Conservation (phyloP, 352 stramenopile genomes). For the Aphanomyces invadans region DNA sequence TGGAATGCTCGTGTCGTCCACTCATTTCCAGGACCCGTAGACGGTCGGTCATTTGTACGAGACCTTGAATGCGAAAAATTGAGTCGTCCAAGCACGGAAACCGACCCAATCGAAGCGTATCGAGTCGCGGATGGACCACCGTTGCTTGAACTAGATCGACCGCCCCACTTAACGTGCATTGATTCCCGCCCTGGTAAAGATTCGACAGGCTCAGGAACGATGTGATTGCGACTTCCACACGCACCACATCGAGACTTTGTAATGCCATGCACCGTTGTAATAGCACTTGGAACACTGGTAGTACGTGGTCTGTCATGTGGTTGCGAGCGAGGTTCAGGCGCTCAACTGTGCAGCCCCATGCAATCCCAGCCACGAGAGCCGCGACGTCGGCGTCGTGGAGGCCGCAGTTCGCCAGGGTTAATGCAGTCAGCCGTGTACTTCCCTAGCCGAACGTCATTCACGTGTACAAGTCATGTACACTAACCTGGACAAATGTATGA, state of each 20-base stretch:
- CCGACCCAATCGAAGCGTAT: background rate
- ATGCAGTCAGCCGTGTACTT: background rate
- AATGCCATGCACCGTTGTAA: background rate
- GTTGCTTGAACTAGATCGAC: background rate
- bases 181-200: conserved; percentile 5
- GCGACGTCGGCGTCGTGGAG: background rate
- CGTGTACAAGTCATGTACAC: background rate
- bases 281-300: conserved; percentile 6
- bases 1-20: conserved; percentile 6
- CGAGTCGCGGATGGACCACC: background rate
- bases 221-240: no score
- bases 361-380: conserved; percentile 8
- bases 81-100: background rate
- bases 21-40: background rate
- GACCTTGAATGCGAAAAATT: background rate
- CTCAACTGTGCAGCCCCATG: conserved; percentile 7
- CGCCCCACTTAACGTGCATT: conserved; percentile 11
- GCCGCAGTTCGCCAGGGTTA: conserved; percentile 19
- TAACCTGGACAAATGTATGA: conserved; percentile 9
- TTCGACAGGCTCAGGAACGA: background rate
- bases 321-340: conserved; percentile 2
- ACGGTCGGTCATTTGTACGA: background rate
- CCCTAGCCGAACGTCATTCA: background rate
- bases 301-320: conserved; percentile 4
- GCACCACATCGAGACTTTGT: conserved; percentile 13